Evolutionary conservation across 768 basidiomycete genomes (phyloP).

Genomic region (Xerocomellus amylosporus): DNA sequence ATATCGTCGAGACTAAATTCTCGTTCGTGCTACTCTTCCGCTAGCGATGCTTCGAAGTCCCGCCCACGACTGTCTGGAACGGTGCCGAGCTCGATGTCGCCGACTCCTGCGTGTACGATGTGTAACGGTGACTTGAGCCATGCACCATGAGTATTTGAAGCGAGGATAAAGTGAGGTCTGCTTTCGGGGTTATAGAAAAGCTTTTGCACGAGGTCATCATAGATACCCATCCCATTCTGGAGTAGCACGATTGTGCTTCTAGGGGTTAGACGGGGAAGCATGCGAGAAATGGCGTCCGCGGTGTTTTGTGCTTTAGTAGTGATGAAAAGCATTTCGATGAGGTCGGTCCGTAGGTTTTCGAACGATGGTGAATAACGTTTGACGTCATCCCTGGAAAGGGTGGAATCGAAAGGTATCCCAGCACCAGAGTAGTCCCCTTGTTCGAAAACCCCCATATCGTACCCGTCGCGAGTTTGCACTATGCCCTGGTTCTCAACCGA

Average conservation of each 20-base stretch:
- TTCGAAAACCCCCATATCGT: constrained; percentile 50
- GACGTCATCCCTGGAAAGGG: constrained; percentile 9
- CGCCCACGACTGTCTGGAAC: constrained; percentile 63
- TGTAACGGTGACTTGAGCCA: constrained; percentile 51
- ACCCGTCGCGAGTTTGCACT: constrained; percentile 41
- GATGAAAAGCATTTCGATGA: constrained; percentile 78
- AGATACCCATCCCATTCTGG: constrained; percentile 93
- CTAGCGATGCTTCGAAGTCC: constrained; percentile 58
- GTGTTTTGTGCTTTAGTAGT: constrained; percentile 77
- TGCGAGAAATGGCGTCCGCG: constrained; percentile 49
- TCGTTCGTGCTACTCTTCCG: constrained; percentile 38
- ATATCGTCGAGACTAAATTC: constrained; percentile 55
- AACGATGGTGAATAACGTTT: constrained; percentile 14
- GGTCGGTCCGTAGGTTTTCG: constrained; percentile 19
- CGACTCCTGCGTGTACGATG: constrained; percentile 69
- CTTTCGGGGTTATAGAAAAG: constrained; percentile 70
- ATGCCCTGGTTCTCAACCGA: constrained; percentile 51
- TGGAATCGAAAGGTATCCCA: constrained; percentile 18
- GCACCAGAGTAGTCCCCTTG: constrained; percentile 21
- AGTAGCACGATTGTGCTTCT: constrained; percentile 86
- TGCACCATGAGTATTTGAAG: constrained; percentile 79
- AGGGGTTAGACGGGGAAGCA: constrained; percentile 61
- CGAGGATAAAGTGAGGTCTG: constrained; percentile 84
- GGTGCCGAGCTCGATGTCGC: constrained; percentile 74
- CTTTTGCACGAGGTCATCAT: constrained; percentile 65